A percentile compares a stretch with the other conserved stretches of the same genome.
These are phyloP conservation scores for Rhodocollybia butyracea DNA, from an alignment of 768 basidiomycete species.

Conservation along the genomic window DNA sequence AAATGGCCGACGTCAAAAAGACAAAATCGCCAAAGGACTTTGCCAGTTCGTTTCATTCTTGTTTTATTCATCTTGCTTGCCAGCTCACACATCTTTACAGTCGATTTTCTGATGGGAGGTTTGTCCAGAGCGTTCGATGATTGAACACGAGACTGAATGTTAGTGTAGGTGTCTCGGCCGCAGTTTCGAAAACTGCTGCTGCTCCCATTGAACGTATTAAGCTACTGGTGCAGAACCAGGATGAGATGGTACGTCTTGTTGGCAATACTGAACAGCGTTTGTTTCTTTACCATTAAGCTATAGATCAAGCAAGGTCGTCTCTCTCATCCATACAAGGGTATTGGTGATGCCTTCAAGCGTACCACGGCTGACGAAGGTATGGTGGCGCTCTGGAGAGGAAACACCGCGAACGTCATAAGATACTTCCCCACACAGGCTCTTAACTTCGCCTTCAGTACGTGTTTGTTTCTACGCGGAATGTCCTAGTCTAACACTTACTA, in stretches of 20 bases:
- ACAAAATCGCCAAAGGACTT: conserved; percentile 91
- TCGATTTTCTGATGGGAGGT: conserved; percentile 89
- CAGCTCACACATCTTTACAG: conserved; percentile 36
- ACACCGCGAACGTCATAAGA: conserved; percentile 99
- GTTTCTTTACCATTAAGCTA: conserved; percentile 29
- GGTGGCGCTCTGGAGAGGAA: conserved; percentile 93
- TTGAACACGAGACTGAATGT: too few relatives aligned
- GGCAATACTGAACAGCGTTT: not conserved
- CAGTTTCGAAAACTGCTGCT: conserved; percentile 97
- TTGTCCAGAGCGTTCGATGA: not conserved
- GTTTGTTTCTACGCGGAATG: conserved; percentile 3
- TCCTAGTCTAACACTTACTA: conserved; percentile 10
- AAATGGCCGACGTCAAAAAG: conserved; percentile 85
- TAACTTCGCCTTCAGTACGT: conserved; percentile 98
- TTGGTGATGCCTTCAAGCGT: conserved; percentile 86
- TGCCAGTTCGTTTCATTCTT: conserved; percentile 50
- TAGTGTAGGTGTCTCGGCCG: conserved; percentile 40
- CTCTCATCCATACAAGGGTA: conserved; percentile 92
- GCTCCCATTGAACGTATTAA: conserved; percentile 99
- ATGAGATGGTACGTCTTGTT: conserved; percentile 81
- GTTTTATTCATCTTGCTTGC: conserved; percentile 10
- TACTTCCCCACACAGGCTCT: conserved; percentile 95
- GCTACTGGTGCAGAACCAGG: conserved; percentile 97
- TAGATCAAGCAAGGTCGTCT: conserved; percentile 99
- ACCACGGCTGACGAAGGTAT: conserved; percentile 96